Evolutionary conservation across 345 rosid species (phyloP), one percentile per base, ranked within the genome.

Genomic region (Toxicodendron radicans): DNA sequence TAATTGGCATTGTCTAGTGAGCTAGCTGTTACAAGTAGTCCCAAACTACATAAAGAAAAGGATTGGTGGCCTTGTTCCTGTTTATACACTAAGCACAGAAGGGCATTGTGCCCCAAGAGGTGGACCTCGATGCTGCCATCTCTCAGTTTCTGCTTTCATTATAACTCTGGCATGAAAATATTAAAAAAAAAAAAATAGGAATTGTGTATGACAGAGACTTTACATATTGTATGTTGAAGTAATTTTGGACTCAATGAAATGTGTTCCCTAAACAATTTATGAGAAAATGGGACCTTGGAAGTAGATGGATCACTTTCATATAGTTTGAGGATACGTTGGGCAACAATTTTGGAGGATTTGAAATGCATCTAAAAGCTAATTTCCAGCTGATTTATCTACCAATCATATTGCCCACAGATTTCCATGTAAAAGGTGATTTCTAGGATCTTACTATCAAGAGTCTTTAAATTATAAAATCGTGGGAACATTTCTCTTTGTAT

Each of bases 101-200:
- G 10, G 49, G 62, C 66, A 13, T 1, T 20, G 68, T 33, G 24
- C 30, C 65, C 61, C 12, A 43, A 56, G 10, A 32, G 13, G 66
- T 59, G 70, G 76, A 75, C 76, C 76, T 52, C 45, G 48, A 23
- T 58, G 64, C 24, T 20, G 69, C 64, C 73, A 27, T 9, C 45
- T 70, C 51, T 64, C 56, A 33, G 61, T 18, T 2, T 43, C 68
- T 51, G 32, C 56, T 23, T 61, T 12, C 32, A 61, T 49, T 16
- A 23, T 27, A 43, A 33, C 38, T 41, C 30, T 0, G 51, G n/a
- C 48, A 60, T 2, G 49, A 51, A 33, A 23, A 21, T 46, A 62
- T 33, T 16, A 3, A 7, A 33, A 33, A 0, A 38, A 21, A 13
- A 49, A 0, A 32, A 3, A 33, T 4, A 20, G 62, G 11, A 72